Evolutionary conservation across 345 rosid species (phyloP), one percentile per base, ranked within the genome.

Genomic region (Crucihimalaya himalaica): DNA sequence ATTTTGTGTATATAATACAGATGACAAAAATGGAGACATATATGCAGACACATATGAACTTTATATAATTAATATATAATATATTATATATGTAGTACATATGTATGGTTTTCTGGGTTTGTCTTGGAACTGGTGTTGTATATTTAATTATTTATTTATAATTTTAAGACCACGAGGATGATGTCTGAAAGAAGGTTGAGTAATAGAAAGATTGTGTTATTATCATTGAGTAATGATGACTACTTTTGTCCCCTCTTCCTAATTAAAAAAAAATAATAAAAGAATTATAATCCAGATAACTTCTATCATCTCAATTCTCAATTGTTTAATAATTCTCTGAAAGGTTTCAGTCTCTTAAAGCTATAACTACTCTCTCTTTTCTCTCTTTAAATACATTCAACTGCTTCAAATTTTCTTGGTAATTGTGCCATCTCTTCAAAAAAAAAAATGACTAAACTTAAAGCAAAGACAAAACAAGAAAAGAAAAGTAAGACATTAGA

Each of bases 211-310:
- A 71, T 66, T 52, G 73, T 59, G 72, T 60, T 71, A 75, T 66
- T 74, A 86, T 88, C 85, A 90, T 87, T 87, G 90, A 71, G 89
- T 79, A 86, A 90, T 88, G 92, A 88, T 90, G 85, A 82, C 88
- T 86, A 73, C 85, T 84, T 78, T 66, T 78, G 77, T 78, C 81
- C 57, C 72, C 77, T 64, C 62, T 50, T 70, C 73, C 72, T 57
- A 56, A 21, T 65, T 50, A 35, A 5, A 15, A 62, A 61, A 45
- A n/a, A 46, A n/a, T n/a, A n/a, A n/a, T n/a, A n/a, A 5, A 29
- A 54, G 14, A 59, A 57, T 10, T 32, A 9, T 29, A 55, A 29
- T 64, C 25, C 40, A 63, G 64, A 70, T 5, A 27, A 61, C 39
- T 51, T 55, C 47, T 32, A 70, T 56, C 66, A 57, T 74, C 74